Evolutionary conservation across 2,329 filamentous ascomycete genomes (phyloP), one percentile per base, ranked within the genome.

Genomic region (Hansfordia pulvinata): DNA sequence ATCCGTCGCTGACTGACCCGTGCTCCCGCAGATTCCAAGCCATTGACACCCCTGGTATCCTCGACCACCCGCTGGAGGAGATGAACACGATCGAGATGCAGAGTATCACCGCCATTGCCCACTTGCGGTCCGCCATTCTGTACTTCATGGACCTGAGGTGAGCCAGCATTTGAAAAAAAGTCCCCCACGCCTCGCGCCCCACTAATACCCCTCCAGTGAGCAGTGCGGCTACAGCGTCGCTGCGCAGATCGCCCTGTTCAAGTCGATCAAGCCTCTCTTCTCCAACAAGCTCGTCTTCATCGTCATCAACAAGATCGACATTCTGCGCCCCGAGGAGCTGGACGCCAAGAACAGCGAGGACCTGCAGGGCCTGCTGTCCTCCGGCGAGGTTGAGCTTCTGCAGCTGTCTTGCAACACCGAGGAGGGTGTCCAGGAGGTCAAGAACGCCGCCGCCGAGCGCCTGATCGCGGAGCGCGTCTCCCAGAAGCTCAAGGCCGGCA

Each of bases 11-110:
- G n/a, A n/a, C n/a, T n/a, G n/a, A n/a, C n/a, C n/a, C n/a, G n/a
- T n/a, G n/a, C n/a, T n/a, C n/a, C n/a, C n/a, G n/a, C n/a, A n/a
- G n/a, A n/a, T 68, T 68, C 48, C 62, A 66, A 60, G 86, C 85
- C 16, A 94, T 98, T 42, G 90, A 98, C 57, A 98, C 90, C 8
- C 88, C 88, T n/a, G 90, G 90, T 64, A 93, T 98, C 40, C 62
- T 98, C 34, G 90, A 98, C 44, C 90, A 98, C 52, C 86, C 88
- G 19, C 72, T 98, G 7, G 90, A 96, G 58, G 90, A 96, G 61
- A 98, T 96, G 90, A 93, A 94, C 60, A 96, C 90, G 4, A 98
- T 98, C 49, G 90, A 98, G 58, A 96, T 96, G 84, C 90, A 96
- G 64, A 81, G 81, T 35, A 94, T 98, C 41, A 96, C 88, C 11